Evolutionary conservation across 2,329 filamentous ascomycete genomes (phyloP).

Genomic region (Xylariaceae sp.): DNA sequence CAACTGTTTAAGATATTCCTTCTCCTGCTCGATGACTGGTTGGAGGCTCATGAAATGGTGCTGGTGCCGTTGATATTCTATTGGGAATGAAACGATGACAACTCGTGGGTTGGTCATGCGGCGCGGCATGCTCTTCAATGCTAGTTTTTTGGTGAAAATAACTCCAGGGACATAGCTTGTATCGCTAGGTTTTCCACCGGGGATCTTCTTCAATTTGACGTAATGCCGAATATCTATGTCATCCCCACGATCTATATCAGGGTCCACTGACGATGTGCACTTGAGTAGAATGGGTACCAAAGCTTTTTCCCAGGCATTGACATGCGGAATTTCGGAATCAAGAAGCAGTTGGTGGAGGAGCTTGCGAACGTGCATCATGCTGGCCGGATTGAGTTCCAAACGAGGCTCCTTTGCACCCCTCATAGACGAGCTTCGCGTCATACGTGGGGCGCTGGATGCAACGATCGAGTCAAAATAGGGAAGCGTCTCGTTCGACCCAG

Average conservation of each 20-base stretch:
- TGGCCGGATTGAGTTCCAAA: conserved; percentile 84
- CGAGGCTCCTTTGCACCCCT: conserved; percentile 69
- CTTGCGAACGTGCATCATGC: conserved; percentile 82
- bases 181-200: conserved; percentile 83
- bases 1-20: conserved; percentile 87
- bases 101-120: conserved; percentile 82
- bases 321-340: conserved; percentile 71
- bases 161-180: conserved; percentile 96
- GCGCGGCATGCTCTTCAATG: conserved; percentile 92
- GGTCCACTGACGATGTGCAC: conserved; percentile 91
- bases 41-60: conserved; percentile 98
- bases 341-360: conserved; percentile 79
- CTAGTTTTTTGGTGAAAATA: conserved; percentile 95
- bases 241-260: conserved; percentile 84
- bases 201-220: conserved; percentile 95
- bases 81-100: conserved; percentile 87
- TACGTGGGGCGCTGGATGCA: conserved; percentile 42
- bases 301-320: conserved; percentile 81
- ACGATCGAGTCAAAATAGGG: conserved; percentile 45
- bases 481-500: conserved; percentile 51
- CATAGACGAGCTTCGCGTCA: conserved; percentile 81
- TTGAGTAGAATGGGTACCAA: conserved; percentile 85
- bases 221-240: conserved; percentile 98
- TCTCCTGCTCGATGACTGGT: conserved; percentile 93
- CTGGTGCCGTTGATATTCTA: conserved; percentile 92